phyloP scores from a whole-genome alignment of 106 monocot species.

The Allium fistulosum region DNA sequence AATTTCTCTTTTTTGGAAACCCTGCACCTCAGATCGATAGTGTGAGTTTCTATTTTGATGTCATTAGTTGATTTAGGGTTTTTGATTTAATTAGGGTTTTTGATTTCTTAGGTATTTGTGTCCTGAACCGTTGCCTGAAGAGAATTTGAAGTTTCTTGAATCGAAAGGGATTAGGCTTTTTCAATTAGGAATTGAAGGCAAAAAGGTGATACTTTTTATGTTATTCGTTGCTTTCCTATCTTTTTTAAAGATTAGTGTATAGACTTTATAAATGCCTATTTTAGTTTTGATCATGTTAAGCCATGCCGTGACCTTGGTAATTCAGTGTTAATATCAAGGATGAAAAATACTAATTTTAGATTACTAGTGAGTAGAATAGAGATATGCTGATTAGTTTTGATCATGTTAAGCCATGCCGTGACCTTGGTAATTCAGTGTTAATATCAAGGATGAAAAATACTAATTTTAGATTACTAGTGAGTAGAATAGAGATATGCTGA shows the following conservation, averaged over 20 bases:
- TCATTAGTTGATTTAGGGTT: slow-evolving; percentile 5
- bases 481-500: background rate
- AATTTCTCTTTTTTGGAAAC: slow-evolving; percentile 20
- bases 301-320: too few species aligned
- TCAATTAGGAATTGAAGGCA: slow-evolving; percentile 24
- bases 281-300: background rate
- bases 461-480: background rate
- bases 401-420: background rate
- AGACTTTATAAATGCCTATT: background rate
- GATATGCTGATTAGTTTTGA: background rate
- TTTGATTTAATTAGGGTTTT: slow-evolving; percentile 3
- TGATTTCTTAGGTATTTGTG: slow-evolving; percentile 17
- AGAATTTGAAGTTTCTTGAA: slow-evolving; percentile 12
- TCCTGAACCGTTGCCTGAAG: slow-evolving; percentile 16
- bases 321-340: background rate
- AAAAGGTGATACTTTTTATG: slow-evolving; percentile 12
- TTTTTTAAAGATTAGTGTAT: background rate
- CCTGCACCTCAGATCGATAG: slow-evolving; percentile 16
- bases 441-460: background rate
- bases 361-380: background rate
- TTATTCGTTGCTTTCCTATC: background rate
- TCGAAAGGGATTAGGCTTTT: slow-evolving; percentile 20
- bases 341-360: background rate
- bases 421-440: background rate
- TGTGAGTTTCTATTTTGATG: slow-evolving; percentile 4